Base-by-base conservation (phyloP, 805 yeast genomes). In the Ogataea trehalophila region DNA sequence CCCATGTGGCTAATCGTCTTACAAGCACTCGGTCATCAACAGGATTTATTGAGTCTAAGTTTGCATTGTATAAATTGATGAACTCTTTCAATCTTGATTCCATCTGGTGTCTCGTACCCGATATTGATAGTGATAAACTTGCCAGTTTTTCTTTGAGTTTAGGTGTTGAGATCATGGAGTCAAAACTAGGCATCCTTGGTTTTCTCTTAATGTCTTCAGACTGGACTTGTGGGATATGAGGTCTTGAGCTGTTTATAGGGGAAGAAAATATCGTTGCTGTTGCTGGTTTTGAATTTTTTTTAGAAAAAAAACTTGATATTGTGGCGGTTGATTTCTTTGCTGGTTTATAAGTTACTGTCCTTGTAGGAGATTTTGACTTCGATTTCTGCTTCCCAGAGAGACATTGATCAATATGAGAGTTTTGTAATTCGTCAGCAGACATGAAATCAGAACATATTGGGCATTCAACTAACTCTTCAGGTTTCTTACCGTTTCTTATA, bases 61-160 rank as follows among this genome's bases (percentile, higher is more conserved):
- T 89, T 13, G 96, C 83, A 60, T 91, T 91, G 81, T 83, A 85
- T 11, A 89, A 60, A 33, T 82, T 79, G 47, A 85, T 80, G 69
- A 81, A 91, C 54, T 90, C 92, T 51, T 80, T 83, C 60, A 86
- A 86, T 37, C 98, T 67, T 17, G 76, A 66, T 50, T 87, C 91
- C 55, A 90, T 58, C 52, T 79, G 83, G 15, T 66, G 67, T 50
- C 87, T 71, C 1, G 83, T 65, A 0, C 97, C 98, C 9, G 61
- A 63, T 0, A 80, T 71, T 0, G 90, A 77, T 6, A 91, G 63
- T 14, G 79, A 78, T 20, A 79, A 61, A 7, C 75, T 71, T 1
- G 71, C 44, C 15, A 91, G 67, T 59, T 81, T 81, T 41, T 78
- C 80, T 54, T 81, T 81, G 13, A 90, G 67, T 55, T 81, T 81